phyloP scores from a whole-genome alignment of 2,329 filamentous ascomycete species.

The Aspergillus versicolor region DNA sequence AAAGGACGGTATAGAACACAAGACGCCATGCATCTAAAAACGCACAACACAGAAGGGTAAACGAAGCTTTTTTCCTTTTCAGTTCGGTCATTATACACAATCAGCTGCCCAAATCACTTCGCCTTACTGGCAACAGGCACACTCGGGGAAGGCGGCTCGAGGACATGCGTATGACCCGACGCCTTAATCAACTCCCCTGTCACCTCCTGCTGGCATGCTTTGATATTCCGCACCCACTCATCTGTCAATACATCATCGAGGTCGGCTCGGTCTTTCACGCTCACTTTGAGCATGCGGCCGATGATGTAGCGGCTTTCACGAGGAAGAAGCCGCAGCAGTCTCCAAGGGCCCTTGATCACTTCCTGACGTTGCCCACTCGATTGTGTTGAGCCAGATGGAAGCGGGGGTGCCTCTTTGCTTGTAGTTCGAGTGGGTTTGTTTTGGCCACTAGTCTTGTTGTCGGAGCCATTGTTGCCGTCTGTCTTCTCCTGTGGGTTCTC shows the following conservation, averaged over 20 bases:
- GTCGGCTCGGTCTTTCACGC: conserved; percentile 77
- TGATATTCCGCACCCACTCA: conserved; percentile 81
- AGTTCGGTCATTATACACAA: conserved; percentile 11
- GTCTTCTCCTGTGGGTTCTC: conserved; percentile 28
- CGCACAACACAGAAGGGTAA: not conserved
- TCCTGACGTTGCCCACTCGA: conserved; percentile 54
- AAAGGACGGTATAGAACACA: conserved; percentile 12
- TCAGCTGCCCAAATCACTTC: conserved; percentile 23
- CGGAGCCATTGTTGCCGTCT: conserved; percentile 19
- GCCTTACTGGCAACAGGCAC: conserved; percentile 38
- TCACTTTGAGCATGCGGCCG: conserved; percentile 85
- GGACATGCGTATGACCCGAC: conserved; percentile 76
- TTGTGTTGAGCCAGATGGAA: conserved; percentile 28
- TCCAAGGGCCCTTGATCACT: conserved; percentile 88
- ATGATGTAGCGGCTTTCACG: conserved; percentile 88
- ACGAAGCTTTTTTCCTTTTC: conserved; percentile 3
- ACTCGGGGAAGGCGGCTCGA: conserved; percentile 63
- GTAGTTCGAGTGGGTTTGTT: conserved; percentile 35
- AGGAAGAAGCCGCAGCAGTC: conserved; percentile 80
- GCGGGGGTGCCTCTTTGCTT: conserved; percentile 41
- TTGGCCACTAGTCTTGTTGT: conserved; percentile 14
- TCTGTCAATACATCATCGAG: conserved; percentile 85
- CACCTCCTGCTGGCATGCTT: conserved; percentile 78
- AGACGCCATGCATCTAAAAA: conserved; percentile 8
- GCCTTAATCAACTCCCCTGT: conserved; percentile 71